A percentile compares a stretch with the other conserved stretches of the same genome.
Conservation (phyloP, 495 filamentous ascomycete species). For the Stereocaulon alpinum region DNA sequence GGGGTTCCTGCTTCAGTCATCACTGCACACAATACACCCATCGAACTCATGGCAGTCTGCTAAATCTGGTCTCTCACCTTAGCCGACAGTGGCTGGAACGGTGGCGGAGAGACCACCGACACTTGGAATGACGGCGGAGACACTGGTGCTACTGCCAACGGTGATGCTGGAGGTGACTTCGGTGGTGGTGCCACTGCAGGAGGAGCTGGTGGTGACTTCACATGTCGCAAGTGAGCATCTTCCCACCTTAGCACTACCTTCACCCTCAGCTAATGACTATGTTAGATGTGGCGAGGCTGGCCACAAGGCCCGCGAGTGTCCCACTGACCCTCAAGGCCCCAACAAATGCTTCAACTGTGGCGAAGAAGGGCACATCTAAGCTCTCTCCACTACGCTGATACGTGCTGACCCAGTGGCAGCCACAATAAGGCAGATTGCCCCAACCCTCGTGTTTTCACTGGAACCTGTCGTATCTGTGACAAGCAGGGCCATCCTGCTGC, state of each 20-base stretch:
- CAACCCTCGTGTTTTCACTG: slow-evolving; percentile 55
- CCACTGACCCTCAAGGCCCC: slow-evolving; percentile 35
- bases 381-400: not conserved
- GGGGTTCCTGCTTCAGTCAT: not conserved
- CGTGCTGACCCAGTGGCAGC: slow-evolving; percentile 22
- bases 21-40: not conserved
- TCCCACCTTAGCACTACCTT: not conserved
- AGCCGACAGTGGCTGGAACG: slow-evolving; percentile 9
- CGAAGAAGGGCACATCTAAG: slow-evolving; percentile 48
- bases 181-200: slow-evolving; percentile 13
- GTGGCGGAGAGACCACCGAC: not conserved
- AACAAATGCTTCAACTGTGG: slow-evolving; percentile 71
- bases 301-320: slow-evolving; percentile 52
- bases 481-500: slow-evolving; percentile 59
- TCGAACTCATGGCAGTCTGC: not conserved
- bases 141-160: slow-evolving; percentile 11
- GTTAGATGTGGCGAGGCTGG: slow-evolving; percentile 41
- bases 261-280: not conserved
- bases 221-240: slow-evolving; percentile 21
- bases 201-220: slow-evolving; percentile 23
- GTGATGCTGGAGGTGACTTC: slow-evolving; percentile 15
- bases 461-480: slow-evolving; percentile 62
- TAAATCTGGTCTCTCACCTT: not conserved
- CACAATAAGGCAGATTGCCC: slow-evolving; percentile 61
- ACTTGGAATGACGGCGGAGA: not conserved